phyloP scores from a whole-genome alignment of 371 early-diverging fungal species.

The Circinella umbellata region DNA sequence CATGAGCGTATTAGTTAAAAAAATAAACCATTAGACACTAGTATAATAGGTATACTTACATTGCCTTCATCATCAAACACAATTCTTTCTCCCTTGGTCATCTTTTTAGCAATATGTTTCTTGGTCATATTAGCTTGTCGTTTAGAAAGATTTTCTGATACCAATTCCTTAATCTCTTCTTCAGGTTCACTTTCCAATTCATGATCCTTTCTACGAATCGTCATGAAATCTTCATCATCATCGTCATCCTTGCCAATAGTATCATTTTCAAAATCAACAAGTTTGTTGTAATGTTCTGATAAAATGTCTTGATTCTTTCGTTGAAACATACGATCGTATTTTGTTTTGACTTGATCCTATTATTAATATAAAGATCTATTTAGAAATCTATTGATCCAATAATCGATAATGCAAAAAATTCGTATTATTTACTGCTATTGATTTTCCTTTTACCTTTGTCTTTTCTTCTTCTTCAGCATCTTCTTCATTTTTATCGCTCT shows the following conservation, averaged over 20 bases:
- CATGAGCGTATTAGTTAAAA: no score
- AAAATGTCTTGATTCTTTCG: conserved; percentile 91
- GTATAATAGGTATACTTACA: conserved; percentile 37
- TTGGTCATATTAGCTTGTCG: conserved; percentile 72
- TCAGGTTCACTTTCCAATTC: conserved; percentile 57
- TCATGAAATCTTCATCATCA: conserved; percentile 80
- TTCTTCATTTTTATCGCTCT: conserved; percentile 41
- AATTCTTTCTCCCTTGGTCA: conserved; percentile 71
- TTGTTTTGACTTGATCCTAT: conserved; percentile 62
- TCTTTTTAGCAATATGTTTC: conserved; percentile 72
- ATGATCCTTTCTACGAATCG: conserved; percentile 79
- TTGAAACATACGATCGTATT: conserved; percentile 89
- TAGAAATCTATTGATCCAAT: no score
- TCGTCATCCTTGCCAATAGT: conserved; percentile 42
- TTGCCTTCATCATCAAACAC: conserved; percentile 95
- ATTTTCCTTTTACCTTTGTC: conserved; percentile 5
- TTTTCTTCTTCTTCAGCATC: conserved; percentile 42
- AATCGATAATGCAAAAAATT: no score
- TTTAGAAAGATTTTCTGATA: conserved; percentile 64
- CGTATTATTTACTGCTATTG: neutral
- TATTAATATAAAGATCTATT: neutral
- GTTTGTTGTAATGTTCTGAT: conserved; percentile 88
- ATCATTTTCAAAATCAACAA: conserved; percentile 70
- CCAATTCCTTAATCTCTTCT: conserved; percentile 27
- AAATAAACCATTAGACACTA: no score